A percentile compares a stretch with the other conserved stretches of the same genome.
Conservation (phyloP, 1,284 basidiomycete species). For the Cutaneotrichosporon sp. region DNA sequence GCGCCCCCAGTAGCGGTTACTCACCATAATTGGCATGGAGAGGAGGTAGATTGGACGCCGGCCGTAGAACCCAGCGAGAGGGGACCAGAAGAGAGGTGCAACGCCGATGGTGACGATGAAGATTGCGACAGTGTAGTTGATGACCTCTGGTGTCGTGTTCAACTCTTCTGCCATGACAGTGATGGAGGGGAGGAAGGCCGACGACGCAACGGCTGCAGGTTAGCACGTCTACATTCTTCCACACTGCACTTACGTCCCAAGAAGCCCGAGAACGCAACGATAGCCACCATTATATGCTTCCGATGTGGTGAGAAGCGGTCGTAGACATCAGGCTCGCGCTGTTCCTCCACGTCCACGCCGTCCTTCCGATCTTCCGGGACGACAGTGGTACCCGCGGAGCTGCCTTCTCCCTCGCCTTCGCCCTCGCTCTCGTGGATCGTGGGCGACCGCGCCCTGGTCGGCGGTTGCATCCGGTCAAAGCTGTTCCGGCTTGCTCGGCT, state of each 20-base stretch:
- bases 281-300: slow-evolving; percentile 54
- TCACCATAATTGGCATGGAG: slow-evolving; percentile 58
- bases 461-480: neutral
- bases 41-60: slow-evolving; percentile 59
- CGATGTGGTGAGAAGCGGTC: slow-evolving; percentile 52
- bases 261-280: slow-evolving; percentile 56
- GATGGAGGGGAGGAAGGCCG: slow-evolving; percentile 65
- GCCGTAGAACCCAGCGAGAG: slow-evolving; percentile 57
- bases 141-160: slow-evolving; percentile 54
- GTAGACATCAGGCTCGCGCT: slow-evolving; percentile 48
- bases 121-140: slow-evolving; percentile 56
- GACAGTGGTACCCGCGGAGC: neutral
- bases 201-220: slow-evolving; percentile 59
- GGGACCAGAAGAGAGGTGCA: slow-evolving; percentile 55
- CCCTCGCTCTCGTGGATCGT: too few species aligned
- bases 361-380: neutral
- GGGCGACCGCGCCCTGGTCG: neutral
- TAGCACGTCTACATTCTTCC: neutral
- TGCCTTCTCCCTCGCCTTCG: neutral
- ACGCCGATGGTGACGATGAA: slow-evolving; percentile 47
- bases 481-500: neutral
- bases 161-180: slow-evolving; percentile 62
- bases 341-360: slow-evolving; percentile 2
- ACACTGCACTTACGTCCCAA: slow-evolving; percentile 53
- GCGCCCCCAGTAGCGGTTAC: too few species aligned